Base-by-base conservation (phyloP, 2,329 filamentous ascomycete genomes). In the Pseudocercospora ulei region DNA sequence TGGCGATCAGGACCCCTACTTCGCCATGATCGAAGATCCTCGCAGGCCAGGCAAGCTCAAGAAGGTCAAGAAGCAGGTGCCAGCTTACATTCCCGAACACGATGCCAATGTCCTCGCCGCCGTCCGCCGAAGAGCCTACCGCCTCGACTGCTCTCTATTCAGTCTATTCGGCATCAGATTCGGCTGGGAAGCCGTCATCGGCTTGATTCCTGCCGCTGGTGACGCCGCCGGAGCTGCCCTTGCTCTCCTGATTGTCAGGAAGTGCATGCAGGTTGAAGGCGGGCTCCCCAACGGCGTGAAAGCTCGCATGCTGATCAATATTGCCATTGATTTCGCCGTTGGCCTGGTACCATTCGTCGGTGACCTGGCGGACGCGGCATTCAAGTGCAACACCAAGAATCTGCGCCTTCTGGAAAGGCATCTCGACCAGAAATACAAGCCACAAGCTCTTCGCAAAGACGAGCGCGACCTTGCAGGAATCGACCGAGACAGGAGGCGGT, bases 131-230 rank as follows among this genome's bases (percentile, higher is more conserved):
- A 73, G 81, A 42, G 86, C 90, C 20, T 93, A 94, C 63, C 73
- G 76, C 23, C 74, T 95, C 16, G 90, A 96, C 62, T 81, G 85
- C 68, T 75, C 73, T 39, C 73, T 94, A 4, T 92, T 88, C 67
- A 86, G 75, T 56, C 75, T 84, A 56, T 75, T 81, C 48, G 85
- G 86, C 27, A 72, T 93, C 43, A 75, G 79, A 41, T 87, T 96
- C 57, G 90, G 90, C 38, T 95, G 86, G 85, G 76, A 82, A 35
- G 82, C 80, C 52, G 73, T 94, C 41, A 83, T 96, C 53, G 90
- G 80, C 8, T 58, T 96, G 5, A 62, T 96, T 38, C 90, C 90
- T 52, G 75, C 75, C 74, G 65, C 82, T 46, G 87, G 87, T 31
- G 87, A 94, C 59, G 71, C 71, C 6, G 61, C 80, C 8, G 87